These are phyloP conservation scores for Fusarium globosum DNA, from an alignment of 2,329 filamentous ascomycete species.

Conservation along the genomic window DNA sequence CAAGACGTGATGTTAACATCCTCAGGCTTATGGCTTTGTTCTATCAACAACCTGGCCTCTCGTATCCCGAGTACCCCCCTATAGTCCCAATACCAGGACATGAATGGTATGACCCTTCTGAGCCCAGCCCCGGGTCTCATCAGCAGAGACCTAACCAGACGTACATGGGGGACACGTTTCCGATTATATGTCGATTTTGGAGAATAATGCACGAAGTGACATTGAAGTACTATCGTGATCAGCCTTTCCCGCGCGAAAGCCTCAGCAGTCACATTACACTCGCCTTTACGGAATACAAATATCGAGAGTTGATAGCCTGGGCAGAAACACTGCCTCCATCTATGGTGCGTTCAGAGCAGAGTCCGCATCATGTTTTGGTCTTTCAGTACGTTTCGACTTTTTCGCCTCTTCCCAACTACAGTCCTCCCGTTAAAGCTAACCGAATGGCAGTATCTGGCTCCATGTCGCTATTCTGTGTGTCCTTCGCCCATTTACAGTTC, in stretches of 20 bases:
- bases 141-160: constrained; percentile 2
- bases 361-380: constrained; percentile 50
- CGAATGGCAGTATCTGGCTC: constrained; percentile 53
- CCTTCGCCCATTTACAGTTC: constrained; percentile 42
- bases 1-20: neutral
- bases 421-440: neutral
- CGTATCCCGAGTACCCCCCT: constrained; percentile 39
- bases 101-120: neutral
- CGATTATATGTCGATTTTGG: constrained; percentile 52
- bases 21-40: constrained; percentile 30
- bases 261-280: constrained; percentile 21
- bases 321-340: constrained; percentile 46
- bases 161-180: constrained; percentile 47
- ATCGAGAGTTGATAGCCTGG: constrained; percentile 54
- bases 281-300: constrained; percentile 51
- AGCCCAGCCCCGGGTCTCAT: neutral
- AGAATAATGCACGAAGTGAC: constrained; percentile 50
- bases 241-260: constrained; percentile 2
- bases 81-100: constrained; percentile 31
- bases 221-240: constrained; percentile 43
- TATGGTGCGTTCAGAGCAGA: constrained; percentile 42
- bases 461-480: constrained; percentile 53
- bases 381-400: constrained; percentile 49
- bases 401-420: neutral
- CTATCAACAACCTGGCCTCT: constrained; percentile 43